Evolutionary conservation across 78 protist genomes (phyloP).

Genomic region (Dictyostelium capitatum): DNA sequence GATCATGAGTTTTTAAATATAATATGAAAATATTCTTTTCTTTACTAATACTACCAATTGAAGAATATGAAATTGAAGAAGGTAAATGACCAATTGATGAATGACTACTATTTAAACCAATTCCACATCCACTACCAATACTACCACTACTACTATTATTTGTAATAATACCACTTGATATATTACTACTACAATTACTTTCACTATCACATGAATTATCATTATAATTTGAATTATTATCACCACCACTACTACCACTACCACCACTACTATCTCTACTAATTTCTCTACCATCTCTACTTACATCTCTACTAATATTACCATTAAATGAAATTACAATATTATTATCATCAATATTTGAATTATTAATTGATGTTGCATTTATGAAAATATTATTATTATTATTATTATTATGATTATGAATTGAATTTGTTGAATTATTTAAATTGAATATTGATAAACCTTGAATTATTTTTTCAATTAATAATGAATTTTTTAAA

Average conservation of each 20-base stretch:
- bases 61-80: background rate
- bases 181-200: background rate
- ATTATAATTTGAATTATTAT: background rate
- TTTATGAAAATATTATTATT: background rate
- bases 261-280: background rate
- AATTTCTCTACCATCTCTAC: background rate
- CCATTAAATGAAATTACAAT: background rate
- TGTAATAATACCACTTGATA: background rate
- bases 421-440: background rate
- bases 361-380: background rate
- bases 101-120: background rate
- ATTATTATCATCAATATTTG: background rate
- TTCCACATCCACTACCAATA: background rate
- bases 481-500: background rate
- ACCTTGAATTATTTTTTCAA: background rate
- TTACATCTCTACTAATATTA: background rate
- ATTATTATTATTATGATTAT: background rate
- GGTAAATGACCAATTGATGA: background rate
- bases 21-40: constrained; percentile 5
- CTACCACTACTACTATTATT: background rate
- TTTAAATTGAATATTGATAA: background rate
- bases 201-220: background rate
- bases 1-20: constrained; percentile 10
- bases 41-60: background rate
- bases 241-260: background rate